Base-by-base conservation (phyloP, 179 eudicot genomes). In the Spergularia azorica region DNA sequence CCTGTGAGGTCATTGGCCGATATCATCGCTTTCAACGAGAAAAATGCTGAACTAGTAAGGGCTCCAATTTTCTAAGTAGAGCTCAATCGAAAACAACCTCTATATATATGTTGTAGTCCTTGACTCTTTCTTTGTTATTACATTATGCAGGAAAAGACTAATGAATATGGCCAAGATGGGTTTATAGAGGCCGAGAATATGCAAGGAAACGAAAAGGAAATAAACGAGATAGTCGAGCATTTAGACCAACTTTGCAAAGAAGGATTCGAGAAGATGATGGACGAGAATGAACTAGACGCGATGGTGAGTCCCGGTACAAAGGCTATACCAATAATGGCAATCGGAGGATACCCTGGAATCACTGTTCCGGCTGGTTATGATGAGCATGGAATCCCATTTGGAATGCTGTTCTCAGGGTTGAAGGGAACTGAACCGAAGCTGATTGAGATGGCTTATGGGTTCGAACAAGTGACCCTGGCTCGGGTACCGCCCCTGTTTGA, bases 261-360 rank as follows among this genome's bases (percentile, higher is more conserved):
- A 70, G 89, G 90, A 9, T 84, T 90, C 3, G 87, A 84, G 84
- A 87, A 86, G 68, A 62, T 84, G 84, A 89, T 89, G 85, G 46
- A 64, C 18, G 88, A 85, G 13, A 83, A 84, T 52, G 70, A 84
- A 20, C 17, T 90, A 32, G 95, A 90, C 62, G 92, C 90, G 9
- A 76, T 90, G 79, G 88, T 89, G 80, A 88, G 76, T 58, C 89
- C 87, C 0, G 84, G 88, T 9, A 75, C 80, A 14, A 70, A 70
- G 71, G 86, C 81, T 38, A 77, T 81, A 8, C 68, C 83, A 0
- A 80, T 89, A 18, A 84, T 89, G 76, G 92, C 92, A 16, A 80
- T 89, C 2, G 92, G 95, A 61, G 92, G 92, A 26, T 89, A 83
- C 60, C 95, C 92, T 0, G 92, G 86, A 61, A 88, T 90, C 14